These are phyloP conservation scores for Neopestalotiopsis sp. DNA, from an alignment of 2,329 filamentous ascomycete genomes.

Conservation along the genomic window DNA sequence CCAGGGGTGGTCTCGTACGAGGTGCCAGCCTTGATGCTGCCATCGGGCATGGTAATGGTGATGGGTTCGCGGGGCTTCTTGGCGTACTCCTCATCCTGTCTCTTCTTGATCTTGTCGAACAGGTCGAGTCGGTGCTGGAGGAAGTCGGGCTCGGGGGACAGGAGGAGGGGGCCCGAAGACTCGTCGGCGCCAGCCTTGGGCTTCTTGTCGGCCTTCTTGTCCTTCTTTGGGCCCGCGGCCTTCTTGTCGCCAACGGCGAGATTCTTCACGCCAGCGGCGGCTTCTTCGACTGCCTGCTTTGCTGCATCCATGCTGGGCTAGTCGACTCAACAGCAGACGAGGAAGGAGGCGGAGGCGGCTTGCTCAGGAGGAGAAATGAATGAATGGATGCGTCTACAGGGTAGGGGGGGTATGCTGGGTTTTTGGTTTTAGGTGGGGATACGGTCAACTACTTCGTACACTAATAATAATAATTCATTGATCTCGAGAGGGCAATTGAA, in stretches of 20 bases:
- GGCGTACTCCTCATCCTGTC: constrained; percentile 78
- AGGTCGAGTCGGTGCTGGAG: constrained; percentile 83
- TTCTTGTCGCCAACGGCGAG: constrained; percentile 46
- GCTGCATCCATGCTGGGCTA: constrained; percentile 48
- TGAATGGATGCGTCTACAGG: not conserved
- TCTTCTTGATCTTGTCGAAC: constrained; percentile 87
- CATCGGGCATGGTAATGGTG: constrained; percentile 74
- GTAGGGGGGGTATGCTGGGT: not conserved
- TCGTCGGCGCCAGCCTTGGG: constrained; percentile 49
- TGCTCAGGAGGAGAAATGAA: not conserved
- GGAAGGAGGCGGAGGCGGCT: not conserved
- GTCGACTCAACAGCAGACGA: not conserved
- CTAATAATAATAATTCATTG: not conserved
- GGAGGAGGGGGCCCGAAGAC: constrained; percentile 50
- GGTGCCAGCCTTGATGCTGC: constrained; percentile 73
- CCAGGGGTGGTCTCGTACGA: constrained; percentile 92
- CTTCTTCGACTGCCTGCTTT: constrained; percentile 49
- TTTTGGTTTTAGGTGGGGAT: constrained; percentile 7
- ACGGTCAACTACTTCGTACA: not conserved
- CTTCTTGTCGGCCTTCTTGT: constrained; percentile 45
- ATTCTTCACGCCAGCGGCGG: constrained; percentile 58
- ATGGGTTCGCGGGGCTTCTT: constrained; percentile 75
- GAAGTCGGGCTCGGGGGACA: constrained; percentile 70
- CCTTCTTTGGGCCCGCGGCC: constrained; percentile 30
- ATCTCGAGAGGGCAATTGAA: not conserved